A percentile compares a stretch with the other conserved stretches of the same genome.
These are phyloP conservation scores for Neonectria ditissima DNA, from an alignment of 2,329 filamentous ascomycete genomes.

Conservation along the genomic window DNA sequence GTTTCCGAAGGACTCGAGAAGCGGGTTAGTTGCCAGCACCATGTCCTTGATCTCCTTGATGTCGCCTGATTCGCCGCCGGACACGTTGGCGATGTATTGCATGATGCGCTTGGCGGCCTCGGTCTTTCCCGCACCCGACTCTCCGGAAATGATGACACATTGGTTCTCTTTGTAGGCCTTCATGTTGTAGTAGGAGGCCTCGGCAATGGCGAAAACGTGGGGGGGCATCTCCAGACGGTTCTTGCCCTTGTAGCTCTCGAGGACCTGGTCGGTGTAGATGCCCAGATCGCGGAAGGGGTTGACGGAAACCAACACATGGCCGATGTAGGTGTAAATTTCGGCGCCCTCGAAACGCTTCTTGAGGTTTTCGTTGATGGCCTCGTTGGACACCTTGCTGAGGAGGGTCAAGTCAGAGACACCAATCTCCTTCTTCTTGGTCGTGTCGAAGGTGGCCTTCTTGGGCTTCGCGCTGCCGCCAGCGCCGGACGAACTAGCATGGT, in stretches of 20 bases:
- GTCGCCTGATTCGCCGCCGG: conserved; percentile 83
- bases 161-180: conserved; percentile 99
- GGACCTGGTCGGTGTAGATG: conserved; percentile 95
- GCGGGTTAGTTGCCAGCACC: conserved; percentile 96
- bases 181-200: conserved; percentile 99
- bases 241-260: conserved; percentile 95
- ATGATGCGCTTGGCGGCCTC: conserved; percentile 98
- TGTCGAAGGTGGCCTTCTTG: conserved; percentile 96
- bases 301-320: conserved; percentile 98
- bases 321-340: conserved; percentile 99
- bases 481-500: conserved; percentile 54
- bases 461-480: conserved; percentile 70
- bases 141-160: conserved; percentile 98
- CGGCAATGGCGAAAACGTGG: conserved; percentile 97
- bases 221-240: conserved; percentile 95
- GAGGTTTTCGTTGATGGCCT: conserved; percentile 98
- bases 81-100: conserved; percentile 99
- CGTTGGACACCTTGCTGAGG: conserved; percentile 98
- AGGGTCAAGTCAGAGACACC: conserved; percentile 97
- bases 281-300: conserved; percentile 98
- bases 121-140: conserved; percentile 98
- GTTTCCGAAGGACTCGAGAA: conserved; percentile 98
- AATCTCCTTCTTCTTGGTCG: conserved; percentile 98
- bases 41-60: conserved; percentile 99
- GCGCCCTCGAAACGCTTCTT: conserved; percentile 98